Percentiles rank a stretch among this genome's conserved stretches.
These are phyloP conservation scores for Tolypocladium album DNA, from an alignment of 2,329 filamentous ascomycete genomes.

Conservation along the genomic window DNA sequence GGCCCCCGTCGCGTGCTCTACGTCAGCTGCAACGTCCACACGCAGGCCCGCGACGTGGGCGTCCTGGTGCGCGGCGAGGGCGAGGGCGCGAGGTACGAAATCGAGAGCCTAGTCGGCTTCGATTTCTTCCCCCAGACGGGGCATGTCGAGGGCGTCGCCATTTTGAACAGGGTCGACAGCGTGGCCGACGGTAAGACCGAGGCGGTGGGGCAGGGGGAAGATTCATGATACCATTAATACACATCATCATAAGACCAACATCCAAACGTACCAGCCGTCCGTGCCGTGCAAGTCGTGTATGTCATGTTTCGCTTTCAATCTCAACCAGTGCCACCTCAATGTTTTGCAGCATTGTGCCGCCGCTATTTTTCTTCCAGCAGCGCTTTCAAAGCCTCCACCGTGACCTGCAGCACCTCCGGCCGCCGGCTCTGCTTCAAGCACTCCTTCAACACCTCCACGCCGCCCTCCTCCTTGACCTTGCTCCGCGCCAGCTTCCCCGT, in stretches of 20 bases:
- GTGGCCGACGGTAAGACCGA: slow-evolving; percentile 5
- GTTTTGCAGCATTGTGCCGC: neutral
- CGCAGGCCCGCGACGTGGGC: slow-evolving; percentile 87
- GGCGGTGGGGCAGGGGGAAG: neutral
- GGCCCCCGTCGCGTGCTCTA: slow-evolving; percentile 76
- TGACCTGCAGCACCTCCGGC: slow-evolving; percentile 58
- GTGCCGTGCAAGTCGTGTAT: neutral
- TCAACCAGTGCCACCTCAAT: neutral
- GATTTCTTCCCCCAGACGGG: slow-evolving; percentile 92
- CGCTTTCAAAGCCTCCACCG: slow-evolving; percentile 62
- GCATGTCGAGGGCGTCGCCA: slow-evolving; percentile 58
- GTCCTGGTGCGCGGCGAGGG: slow-evolving; percentile 63
- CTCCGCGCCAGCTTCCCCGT: slow-evolving; percentile 49
- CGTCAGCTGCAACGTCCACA: slow-evolving; percentile 96
- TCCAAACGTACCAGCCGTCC: neutral
- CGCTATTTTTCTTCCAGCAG: slow-evolving; percentile 33
- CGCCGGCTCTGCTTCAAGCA: slow-evolving; percentile 59
- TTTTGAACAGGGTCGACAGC: slow-evolving; percentile 47
- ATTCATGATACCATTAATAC: neutral
- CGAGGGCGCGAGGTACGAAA: slow-evolving; percentile 53
- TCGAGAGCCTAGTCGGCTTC: slow-evolving; percentile 86
- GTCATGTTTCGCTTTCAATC: neutral
- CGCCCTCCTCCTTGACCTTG: slow-evolving; percentile 51
- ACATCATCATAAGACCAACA: neutral
- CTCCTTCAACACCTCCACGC: slow-evolving; percentile 56